Evolutionary conservation across 805 yeast species (phyloP).

Genomic region (Saccharomycopsis sp.): DNA sequence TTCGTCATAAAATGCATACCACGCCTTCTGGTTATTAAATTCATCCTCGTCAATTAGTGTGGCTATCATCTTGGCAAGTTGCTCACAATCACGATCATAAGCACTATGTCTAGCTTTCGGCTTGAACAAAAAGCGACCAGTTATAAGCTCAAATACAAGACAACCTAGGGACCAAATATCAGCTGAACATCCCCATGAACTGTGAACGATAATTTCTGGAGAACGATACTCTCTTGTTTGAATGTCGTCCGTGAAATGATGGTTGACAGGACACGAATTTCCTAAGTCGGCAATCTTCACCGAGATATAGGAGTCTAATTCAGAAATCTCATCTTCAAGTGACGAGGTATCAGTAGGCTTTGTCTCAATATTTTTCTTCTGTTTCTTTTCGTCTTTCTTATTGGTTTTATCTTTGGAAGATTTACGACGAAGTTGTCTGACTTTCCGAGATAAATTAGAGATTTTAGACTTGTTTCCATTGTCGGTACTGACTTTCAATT

Average conservation of each 20-base stretch:
- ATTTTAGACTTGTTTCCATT: neutral
- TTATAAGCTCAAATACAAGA: conserved; percentile 78
- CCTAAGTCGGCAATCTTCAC: conserved; percentile 93
- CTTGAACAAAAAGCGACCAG: conserved; percentile 93
- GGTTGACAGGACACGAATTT: conserved; percentile 76
- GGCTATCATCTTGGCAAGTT: conserved; percentile 89
- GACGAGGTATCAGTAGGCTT: conserved; percentile 22
- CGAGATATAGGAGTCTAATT: conserved; percentile 32
- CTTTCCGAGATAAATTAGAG: neutral
- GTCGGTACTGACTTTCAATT: neutral
- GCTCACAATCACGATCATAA: conserved; percentile 68
- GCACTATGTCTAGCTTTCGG: conserved; percentile 44
- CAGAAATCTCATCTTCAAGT: conserved; percentile 17
- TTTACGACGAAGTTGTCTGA: neutral
- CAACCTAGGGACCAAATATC: conserved; percentile 98
- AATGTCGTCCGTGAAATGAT: conserved; percentile 81
- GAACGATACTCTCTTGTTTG: conserved; percentile 91
- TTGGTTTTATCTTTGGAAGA: conserved; percentile 3
- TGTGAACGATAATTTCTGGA: conserved; percentile 78
- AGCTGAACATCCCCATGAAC: conserved; percentile 90
- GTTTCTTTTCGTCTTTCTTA: conserved; percentile 18
- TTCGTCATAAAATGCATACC: conserved; percentile 19
- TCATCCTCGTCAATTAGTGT: conserved; percentile 12
- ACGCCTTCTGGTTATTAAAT: conserved; percentile 6
- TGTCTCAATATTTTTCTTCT: conserved; percentile 24